Base-by-base conservation (phyloP, 1,139 yeast genomes). In the Debaryomyces fabryi region DNA sequence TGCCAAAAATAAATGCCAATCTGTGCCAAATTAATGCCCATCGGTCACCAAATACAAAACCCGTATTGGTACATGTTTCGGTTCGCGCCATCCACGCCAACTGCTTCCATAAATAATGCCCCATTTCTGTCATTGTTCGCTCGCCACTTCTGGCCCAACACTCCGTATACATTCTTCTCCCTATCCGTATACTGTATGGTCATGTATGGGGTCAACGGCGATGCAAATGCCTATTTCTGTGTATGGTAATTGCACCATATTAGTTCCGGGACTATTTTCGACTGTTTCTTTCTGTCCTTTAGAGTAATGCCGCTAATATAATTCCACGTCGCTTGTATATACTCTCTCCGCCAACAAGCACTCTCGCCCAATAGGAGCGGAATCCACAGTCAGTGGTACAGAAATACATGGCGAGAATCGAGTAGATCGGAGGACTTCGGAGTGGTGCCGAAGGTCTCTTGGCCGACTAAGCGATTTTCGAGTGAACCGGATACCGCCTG, bases 131-230 rank as follows among this genome's bases (percentile, higher is more conserved):
- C 12, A 35, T 35, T 35, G 38, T 35, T 35, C 38, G 16, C 38
- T 35, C 38, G 38, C 38, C 9, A 35, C 13, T 20, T 16, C 38
- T 27, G 30, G 38, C 37, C 37, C 8, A 34, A 34, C 21, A 34
- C 37, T 18, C 34, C 13, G 34, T 34, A 16, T 16, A 20, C 13
- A n/a, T 34, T 18, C n/a, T 33, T 34, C 10, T 4, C 24, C n/a
- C n/a, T 12, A 20, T n/a, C 25, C 38, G 38, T 35, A 35, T 20
- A 35, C 20, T 35, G 38, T 35, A 7, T 32, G 25, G 38, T 20
- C 38, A 18, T 35, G 38, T 35, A 35, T 35, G 43, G 43, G 43
- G 43, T 40, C 37, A 40, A 40, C 43, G 43, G 43, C 43, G 43
- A 40, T 40, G 35, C 29, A 40, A 40, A 40, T 30, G 43, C 43